A percentile compares a stretch with the other conserved stretches of the same genome.
phyloP scores from a whole-genome alignment of 306 rosid species.

The Vigna reflexopilosa region DNA sequence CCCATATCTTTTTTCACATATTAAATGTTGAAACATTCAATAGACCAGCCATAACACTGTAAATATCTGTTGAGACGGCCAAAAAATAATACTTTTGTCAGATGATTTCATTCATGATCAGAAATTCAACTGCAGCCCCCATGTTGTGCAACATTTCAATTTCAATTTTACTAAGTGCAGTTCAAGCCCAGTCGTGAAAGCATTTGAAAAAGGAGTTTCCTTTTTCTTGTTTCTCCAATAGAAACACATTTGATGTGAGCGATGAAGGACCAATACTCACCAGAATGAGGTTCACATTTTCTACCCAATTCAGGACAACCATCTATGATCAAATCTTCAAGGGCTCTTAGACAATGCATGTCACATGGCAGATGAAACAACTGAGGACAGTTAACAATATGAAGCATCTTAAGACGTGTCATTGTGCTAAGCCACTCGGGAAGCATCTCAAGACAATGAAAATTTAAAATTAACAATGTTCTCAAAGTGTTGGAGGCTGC shows the following conservation, averaged over 20 bases:
- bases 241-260: background rate
- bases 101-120: too few species aligned
- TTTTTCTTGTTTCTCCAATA: background rate
- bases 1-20: too few species aligned
- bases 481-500: background rate
- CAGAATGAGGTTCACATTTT: background rate
- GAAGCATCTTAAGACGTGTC: background rate
- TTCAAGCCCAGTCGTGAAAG: background rate
- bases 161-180: too few species aligned
- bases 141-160: too few species aligned
- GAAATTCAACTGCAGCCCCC: background rate
- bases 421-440: background rate
- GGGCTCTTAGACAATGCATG: background rate
- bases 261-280: background rate
- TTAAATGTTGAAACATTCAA: too few species aligned
- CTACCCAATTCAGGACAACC: constrained; percentile 23
- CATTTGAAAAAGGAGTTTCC: background rate
- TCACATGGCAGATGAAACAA: background rate
- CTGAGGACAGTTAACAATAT: background rate
- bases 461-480: background rate
- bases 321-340: background rate
- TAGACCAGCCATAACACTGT: too few species aligned
- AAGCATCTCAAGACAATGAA: constrained; percentile 1
- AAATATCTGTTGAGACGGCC: too few species aligned
- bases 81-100: too few species aligned